Base-by-base conservation (phyloP, 2,329 filamentous ascomycete species). In the Arachnopeziza araneosa region DNA sequence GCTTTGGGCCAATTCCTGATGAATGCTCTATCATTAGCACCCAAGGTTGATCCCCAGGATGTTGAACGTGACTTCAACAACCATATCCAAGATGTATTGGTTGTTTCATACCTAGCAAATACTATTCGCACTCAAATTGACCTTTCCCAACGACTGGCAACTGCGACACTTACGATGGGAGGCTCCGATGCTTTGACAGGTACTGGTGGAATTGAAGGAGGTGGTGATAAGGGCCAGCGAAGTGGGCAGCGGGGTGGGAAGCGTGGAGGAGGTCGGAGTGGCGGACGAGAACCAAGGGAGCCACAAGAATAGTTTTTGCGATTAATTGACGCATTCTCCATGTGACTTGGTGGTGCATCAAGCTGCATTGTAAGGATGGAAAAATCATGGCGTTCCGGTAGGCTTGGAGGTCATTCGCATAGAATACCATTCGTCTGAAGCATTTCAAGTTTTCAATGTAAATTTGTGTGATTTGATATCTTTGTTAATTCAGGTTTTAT, bases 61-160 rank as follows among this genome's bases (percentile, higher is more conserved):
- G 93, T 99, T 73, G 95, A 99, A 83, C 84, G 89, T 74, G 93
- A 98, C 81, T 99, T 99, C 85, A 99, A 99, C 86, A 96, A 96
- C 82, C 95, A 99, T 80, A 92, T 99, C 77, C 95, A 99, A 80
- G 95, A 99, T 76, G 93, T 99, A 63, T 87, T 99, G 67, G 93
- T 98, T 76, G 93, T 99, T 70, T 96, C 92, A 68, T 99, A 99
- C 81, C 84, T 99, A 66, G 92, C 95, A 75, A 99, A 98, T 83
- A 97, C 92, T 67, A 96, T 98, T 78, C 91, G 93, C 76, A 98
- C 93, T 69, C 95, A 99, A 81, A 97, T 99, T 80, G 95, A 98
- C 73, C 86, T 99, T 61, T 96, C 93, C 66, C 96, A 98, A 83
- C 86, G 93, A 66, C 81, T 99, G 72, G 93, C 93, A 57, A 95